Evolutionary conservation across 345 rosid genomes (phyloP), one percentile per base, ranked within the genome.

Genomic region (Toxicodendron radicans): DNA sequence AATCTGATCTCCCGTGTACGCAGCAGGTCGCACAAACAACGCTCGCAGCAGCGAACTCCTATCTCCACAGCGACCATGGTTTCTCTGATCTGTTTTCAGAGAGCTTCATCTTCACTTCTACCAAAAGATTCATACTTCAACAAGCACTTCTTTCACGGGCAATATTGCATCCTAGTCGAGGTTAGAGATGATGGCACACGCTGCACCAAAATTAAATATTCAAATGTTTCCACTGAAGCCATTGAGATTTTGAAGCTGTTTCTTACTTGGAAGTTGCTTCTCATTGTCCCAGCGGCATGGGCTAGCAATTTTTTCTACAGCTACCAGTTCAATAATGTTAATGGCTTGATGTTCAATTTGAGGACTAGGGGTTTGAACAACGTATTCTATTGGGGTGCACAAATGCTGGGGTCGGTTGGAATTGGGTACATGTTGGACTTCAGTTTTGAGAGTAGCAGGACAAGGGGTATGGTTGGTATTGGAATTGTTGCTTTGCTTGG

Each of bases 351-450:
- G 66, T 90, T 88, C 76, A 87, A 79, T 73, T 46, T 85, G 73
- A 79, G 92, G 83, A 90, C 95, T 8, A 83, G 92, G 48, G 92
- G 92, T 1, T 58, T 90, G 73, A 90, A 88, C 82, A 90, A 88
- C 59, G 95, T 90, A 5, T 88, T 83, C 75, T 87, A 90, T 20
- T 88, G 90, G 91, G 89, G 86, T 13, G 91, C 95, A 0, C 91
- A 90, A 80, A 90, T 90, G 90, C 5, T 87, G 67, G 95, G 92
- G 10, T 85, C 92, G 0, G 70, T 83, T 0, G 87, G 80, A 5
- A 84, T 87, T 27, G 89, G 89, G 7, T 84, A 85, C 10, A 33
- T 84, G 21, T 43, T 90, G 84, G 92, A 90, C 72, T 88, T 85
- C 78, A 83, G 86, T 74, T 85, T 83, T 72, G 7, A 79, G 73